phyloP scores from a whole-genome alignment of 2,329 filamentous ascomycete genomes.

The Arachnopeziza araneosa region DNA sequence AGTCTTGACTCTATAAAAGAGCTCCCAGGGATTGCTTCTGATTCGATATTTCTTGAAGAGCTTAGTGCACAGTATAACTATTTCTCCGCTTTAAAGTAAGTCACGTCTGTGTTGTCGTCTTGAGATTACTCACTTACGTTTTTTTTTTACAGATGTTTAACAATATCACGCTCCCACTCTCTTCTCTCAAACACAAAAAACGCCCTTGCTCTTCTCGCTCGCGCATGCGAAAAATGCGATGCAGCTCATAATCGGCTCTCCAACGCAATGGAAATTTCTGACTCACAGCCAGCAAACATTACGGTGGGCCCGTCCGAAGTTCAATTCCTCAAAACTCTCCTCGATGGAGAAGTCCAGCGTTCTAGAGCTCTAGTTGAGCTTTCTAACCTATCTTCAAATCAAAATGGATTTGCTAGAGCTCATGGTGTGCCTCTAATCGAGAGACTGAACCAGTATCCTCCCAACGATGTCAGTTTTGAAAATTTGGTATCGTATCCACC shows the following conservation, averaged over 20 bases:
- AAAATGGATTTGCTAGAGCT: constrained; percentile 20
- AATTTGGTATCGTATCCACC: constrained; percentile 87
- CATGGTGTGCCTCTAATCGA: constrained; percentile 61
- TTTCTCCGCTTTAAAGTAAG: constrained; percentile 82
- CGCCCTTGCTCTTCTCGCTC: constrained; percentile 77
- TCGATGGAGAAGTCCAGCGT: constrained; percentile 69
- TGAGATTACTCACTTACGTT: background rate
- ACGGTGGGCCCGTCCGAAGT: constrained; percentile 57
- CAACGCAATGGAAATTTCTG: constrained; percentile 32
- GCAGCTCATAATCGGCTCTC: constrained; percentile 44
- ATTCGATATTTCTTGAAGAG: constrained; percentile 68
- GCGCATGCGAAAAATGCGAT: constrained; percentile 59
- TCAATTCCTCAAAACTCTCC: constrained; percentile 52
- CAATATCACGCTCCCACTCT: constrained; percentile 79
- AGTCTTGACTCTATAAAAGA: constrained; percentile 88
- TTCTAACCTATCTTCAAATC: constrained; percentile 49
- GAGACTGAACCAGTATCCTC: constrained; percentile 68
- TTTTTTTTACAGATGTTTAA: constrained; percentile 58
- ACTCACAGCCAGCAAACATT: constrained; percentile 56
- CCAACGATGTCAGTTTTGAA: constrained; percentile 61
- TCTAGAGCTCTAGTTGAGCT: constrained; percentile 84
- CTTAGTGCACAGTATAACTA: constrained; percentile 75
- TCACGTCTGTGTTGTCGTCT: constrained; percentile 6
- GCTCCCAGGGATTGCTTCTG: constrained; percentile 82
- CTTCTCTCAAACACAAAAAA: constrained; percentile 68